Conservation (phyloP, 768 basidiomycete species). For the Leucosporidium yakuticum region DNA sequence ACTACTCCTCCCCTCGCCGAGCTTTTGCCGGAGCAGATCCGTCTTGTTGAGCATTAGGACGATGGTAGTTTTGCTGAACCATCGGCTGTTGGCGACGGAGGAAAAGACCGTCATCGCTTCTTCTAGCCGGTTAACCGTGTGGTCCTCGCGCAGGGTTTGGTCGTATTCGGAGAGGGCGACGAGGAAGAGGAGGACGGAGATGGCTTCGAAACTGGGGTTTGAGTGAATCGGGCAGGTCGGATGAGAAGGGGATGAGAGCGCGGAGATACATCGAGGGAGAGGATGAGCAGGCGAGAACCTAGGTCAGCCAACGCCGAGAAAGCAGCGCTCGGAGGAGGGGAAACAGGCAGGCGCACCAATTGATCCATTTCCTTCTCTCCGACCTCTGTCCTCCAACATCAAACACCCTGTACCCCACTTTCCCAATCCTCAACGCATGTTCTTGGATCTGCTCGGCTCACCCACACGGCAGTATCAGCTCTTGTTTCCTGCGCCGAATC, state of each 20-base stretch:
- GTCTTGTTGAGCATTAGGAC: too few relatives aligned
- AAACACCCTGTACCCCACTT: not conserved
- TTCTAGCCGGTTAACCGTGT: not conserved
- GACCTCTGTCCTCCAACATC: not conserved
- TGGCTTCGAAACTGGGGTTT: not conserved
- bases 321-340: too few relatives aligned
- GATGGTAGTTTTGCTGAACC: too few relatives aligned
- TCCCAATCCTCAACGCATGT: not conserved
- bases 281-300: not conserved
- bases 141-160: not conserved
- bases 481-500: too few relatives aligned
- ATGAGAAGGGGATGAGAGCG: not conserved
- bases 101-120: not conserved
- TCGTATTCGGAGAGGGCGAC: not conserved
- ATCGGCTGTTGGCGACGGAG: not conserved
- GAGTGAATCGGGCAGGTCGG: too few relatives aligned
- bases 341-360: too few relatives aligned
- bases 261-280: not conserved
- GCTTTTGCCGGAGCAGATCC: too few relatives aligned
- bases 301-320: too few relatives aligned
- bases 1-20: too few relatives aligned
- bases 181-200: not conserved
- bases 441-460: not conserved
- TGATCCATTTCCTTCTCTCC: not conserved
- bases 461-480: too few relatives aligned